Conservation (phyloP, 768 basidiomycete genomes). For the Hemileccinum impolitum region DNA sequence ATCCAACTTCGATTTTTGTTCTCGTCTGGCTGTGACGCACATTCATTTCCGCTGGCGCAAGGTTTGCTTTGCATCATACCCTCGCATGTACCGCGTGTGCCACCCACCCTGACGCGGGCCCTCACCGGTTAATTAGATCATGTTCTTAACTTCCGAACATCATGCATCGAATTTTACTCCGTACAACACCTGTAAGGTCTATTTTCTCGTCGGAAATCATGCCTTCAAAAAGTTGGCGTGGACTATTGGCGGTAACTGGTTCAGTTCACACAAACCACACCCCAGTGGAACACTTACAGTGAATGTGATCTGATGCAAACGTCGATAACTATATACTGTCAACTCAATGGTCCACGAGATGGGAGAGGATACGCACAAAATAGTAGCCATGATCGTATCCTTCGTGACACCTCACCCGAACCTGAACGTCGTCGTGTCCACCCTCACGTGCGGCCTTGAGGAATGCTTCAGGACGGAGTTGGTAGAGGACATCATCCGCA, state of each 20-base stretch:
- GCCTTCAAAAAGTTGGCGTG: conserved; percentile 88
- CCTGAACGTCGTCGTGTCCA: conserved; percentile 70
- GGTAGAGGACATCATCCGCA: conserved; percentile 78
- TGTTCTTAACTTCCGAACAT: not conserved
- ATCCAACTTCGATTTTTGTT: not conserved
- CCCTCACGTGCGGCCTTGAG: conserved; percentile 69
- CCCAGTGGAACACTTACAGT: conserved; percentile 51
- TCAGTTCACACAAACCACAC: conserved; percentile 2
- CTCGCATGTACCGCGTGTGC: not conserved
- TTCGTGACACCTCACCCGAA: conserved; percentile 74
- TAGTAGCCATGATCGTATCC: conserved; percentile 91
- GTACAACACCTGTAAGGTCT: conserved; percentile 2
- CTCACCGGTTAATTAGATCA: not conserved
- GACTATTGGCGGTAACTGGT: conserved; percentile 42
- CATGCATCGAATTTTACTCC: conserved; percentile 4
- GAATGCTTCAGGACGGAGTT: conserved; percentile 90
- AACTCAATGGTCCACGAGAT: not conserved
- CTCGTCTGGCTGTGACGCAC: not conserved
- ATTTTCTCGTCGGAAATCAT: conserved; percentile 24
- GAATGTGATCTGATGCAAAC: conserved; percentile 85
- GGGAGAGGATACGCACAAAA: conserved; percentile 50
- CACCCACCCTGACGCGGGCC: not conserved
- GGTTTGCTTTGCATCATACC: not conserved
- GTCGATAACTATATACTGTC: conserved; percentile 67
- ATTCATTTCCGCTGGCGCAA: conserved; percentile 1